Evolutionary conservation across 768 basidiomycete species (phyloP), one percentile per base, ranked within the genome.

Genomic region (Boletus huronensis): DNA sequence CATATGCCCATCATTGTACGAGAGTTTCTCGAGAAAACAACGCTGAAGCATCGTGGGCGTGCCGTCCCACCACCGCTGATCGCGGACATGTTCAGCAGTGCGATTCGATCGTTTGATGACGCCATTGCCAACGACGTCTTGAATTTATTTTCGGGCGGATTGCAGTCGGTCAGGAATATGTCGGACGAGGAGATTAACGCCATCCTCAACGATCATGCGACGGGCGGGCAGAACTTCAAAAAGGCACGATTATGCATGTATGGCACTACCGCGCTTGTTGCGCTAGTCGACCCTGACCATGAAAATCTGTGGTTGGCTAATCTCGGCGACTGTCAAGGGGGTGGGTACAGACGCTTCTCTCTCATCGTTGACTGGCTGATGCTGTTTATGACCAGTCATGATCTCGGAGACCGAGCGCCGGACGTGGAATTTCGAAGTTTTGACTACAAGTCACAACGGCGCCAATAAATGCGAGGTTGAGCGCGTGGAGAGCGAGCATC

Each of bases 301-400:
- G 75, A 79, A 63, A 81, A 88, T 58, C 72, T 90, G 21, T 91
- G 89, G 89, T 72, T 90, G 44, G 88, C 88, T 6, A 90, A 90
- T 64, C 75, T 91, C 26, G 89, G 89, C 14, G 89, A 91, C 64
- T 90, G 87, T 67, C 84, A 87, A 76, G 87, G 87, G 56, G 76
- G 88, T 88, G 58, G 58, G 84, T 73, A 25, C 41, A 16, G 23
- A 16, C 2, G 1, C 6, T 51, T 46, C 34, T 34, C 50, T 59
- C 48, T 16, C 14, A 32, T 44, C 21, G 19, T 14, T 46, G 3
- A 34, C 42, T 54, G 40, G 49, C 54, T 55, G 48, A 48, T 14
- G 45, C 61, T 61, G 65, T 54, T n/a, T 62, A 68, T 28, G 40
- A 26, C 31, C 40, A 78, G 87, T 78, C 38, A 74, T 84, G 71